phyloP scores from a whole-genome alignment of 768 basidiomycete species.

The Pleurotus tuber-regium region DNA sequence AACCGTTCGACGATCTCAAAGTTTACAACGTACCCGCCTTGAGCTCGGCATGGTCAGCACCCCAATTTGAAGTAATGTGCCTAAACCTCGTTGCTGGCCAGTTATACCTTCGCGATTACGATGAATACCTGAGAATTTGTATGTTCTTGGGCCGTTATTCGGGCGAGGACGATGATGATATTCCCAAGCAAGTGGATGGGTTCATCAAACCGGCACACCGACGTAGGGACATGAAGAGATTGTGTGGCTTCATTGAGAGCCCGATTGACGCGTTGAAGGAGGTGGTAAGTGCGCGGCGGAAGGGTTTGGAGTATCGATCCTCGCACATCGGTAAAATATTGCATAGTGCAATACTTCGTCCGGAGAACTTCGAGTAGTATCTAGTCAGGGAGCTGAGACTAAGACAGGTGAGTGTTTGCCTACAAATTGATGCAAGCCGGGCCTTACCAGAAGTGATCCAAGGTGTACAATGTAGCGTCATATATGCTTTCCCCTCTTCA shows the following conservation, averaged over 20 bases:
- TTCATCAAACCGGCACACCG: slow-evolving; percentile 26
- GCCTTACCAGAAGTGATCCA: no score
- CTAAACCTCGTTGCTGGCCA: slow-evolving; percentile 46
- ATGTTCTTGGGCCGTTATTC: slow-evolving; percentile 32
- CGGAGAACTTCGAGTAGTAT: not conserved
- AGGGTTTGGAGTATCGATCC: slow-evolving; percentile 30
- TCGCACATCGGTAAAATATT: slow-evolving; percentile 43
- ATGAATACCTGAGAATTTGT: slow-evolving; percentile 32
- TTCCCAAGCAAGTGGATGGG: slow-evolving; percentile 24
- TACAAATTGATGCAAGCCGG: no score
- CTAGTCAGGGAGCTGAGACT: no score
- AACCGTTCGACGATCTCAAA: slow-evolving; percentile 34
- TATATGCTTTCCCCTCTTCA: no score
- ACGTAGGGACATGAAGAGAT: slow-evolving; percentile 12
- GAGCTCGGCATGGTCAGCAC: slow-evolving; percentile 16
- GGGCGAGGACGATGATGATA: slow-evolving; percentile 11
- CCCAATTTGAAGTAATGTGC: slow-evolving; percentile 20
- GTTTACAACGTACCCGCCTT: slow-evolving; percentile 28
- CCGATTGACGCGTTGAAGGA: slow-evolving; percentile 32
- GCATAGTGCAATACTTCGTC: slow-evolving; percentile 6
- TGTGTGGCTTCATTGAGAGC: slow-evolving; percentile 30
- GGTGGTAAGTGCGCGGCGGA: slow-evolving; percentile 34
- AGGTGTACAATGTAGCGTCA: no score
- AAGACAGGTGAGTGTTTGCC: no score
- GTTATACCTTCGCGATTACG: slow-evolving; percentile 33